Base-by-base conservation (phyloP, 2,329 filamentous ascomycete species). In the Colletotrichum siamense region DNA sequence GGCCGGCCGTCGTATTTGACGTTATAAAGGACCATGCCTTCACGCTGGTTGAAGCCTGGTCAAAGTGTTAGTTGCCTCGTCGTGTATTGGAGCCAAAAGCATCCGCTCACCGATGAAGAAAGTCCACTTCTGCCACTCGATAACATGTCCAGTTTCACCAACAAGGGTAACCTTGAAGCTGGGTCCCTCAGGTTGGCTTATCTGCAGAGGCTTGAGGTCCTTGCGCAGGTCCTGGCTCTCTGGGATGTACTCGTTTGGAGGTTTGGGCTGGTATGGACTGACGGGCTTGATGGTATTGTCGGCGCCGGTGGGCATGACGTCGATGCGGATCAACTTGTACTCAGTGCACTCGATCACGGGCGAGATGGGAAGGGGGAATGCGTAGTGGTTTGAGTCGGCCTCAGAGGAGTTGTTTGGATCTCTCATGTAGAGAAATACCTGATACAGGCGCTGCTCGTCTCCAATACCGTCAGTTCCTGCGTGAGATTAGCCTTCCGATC, bases 341-440 rank as follows among this genome's bases (percentile, higher is more conserved):
- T 88, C 91, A 55, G 89, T 88, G 0, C 89, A 90, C 80, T 92
- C 92, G 57, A 95, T 86, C 24, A 95, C 93, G 0, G 93, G 93
- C 3, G 92, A 93, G 77, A 94, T 91, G n/a, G 90, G 88, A 3
- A 94, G 85, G 1, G 93, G 93, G 78, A 94, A 89, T 1, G 93
- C 91, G 80, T 94, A 94, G 81, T 94, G 92, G 80, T 93, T 94
- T 57, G 90, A 91, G 80, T 95, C 93, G n/a, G 85, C 83, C 79
- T 94, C 91, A 8, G 85, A 81, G 1, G 90, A 79, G 80, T 94
- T 92, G 34, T 86, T 84, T 4, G 92, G 91, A 78, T 93, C 92
- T 26, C 91, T 87, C 83, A 94, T 88, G 22, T 76, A 76, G 39
- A 76, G 71, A 49, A 74, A 76, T 5, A 73, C 64, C 65, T 76